Percentiles rank a stretch among this genome's conserved stretches.
phyloP scores from a whole-genome alignment of 108 stramenopile species.

The Fragilaria crotonensis region DNA sequence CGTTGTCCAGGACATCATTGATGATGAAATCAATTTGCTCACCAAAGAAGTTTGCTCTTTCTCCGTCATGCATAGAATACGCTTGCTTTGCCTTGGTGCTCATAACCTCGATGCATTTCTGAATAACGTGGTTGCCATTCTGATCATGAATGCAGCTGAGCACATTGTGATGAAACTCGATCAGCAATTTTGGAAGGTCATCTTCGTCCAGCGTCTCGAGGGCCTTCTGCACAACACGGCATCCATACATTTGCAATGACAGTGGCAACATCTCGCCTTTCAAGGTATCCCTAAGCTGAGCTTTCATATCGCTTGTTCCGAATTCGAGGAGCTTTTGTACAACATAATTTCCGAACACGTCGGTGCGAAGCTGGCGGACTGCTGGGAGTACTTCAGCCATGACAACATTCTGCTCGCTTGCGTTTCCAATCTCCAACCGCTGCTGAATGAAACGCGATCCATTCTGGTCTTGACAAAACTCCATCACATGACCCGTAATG shows the following conservation, averaged over 20 bases:
- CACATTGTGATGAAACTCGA: constrained; percentile 84
- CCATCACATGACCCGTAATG: constrained; percentile 72
- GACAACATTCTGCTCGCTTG: constrained; percentile 70
- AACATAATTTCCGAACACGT: constrained; percentile 95
- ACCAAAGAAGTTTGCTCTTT: constrained; percentile 29
- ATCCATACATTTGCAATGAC: constrained; percentile 91
- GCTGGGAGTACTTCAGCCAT: constrained; percentile 80
- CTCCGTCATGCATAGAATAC: constrained; percentile 29
- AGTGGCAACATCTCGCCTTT: constrained; percentile 77
- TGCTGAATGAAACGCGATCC: constrained; percentile 97
- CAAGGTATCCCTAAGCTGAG: constrained; percentile 48
- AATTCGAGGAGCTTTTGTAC: constrained; percentile 95
- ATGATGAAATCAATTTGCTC: constrained; percentile 91
- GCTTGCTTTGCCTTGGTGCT: constrained; percentile 43
- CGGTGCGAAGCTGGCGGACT: constrained; percentile 63
- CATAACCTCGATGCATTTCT: constrained; percentile 92
- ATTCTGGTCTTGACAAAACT: constrained; percentile 97
- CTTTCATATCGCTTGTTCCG: constrained; percentile 75
- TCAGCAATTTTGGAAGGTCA: constrained; percentile 66
- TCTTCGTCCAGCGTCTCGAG: constrained; percentile 73
- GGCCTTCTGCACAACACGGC: constrained; percentile 93
- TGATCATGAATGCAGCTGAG: constrained; percentile 92
- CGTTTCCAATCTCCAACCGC: constrained; percentile 84
- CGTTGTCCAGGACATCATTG: constrained; percentile 78
- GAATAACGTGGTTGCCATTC: constrained; percentile 97